Conservation (phyloP, 345 rosid genomes). For the Xanthoceras sorbifolium region DNA sequence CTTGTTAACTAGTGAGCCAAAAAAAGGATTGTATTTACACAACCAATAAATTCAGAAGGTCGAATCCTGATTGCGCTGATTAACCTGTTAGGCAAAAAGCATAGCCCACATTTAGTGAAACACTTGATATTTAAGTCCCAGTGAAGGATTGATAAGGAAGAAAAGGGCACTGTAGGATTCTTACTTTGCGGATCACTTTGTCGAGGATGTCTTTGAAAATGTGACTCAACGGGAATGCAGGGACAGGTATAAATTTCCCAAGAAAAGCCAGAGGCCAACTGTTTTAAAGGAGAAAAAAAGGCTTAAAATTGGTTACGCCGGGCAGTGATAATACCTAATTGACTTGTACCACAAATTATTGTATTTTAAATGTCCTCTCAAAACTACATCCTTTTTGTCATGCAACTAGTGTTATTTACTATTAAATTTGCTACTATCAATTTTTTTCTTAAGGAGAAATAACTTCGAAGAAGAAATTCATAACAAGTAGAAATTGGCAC, state of each 20-base stretch:
- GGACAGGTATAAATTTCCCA: slow-evolving; percentile 78
- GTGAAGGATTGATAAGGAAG: not conserved
- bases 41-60: no score
- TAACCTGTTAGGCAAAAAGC: no score
- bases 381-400: not conserved
- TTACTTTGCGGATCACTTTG: slow-evolving; percentile 22
- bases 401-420: not conserved
- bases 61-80: not conserved
- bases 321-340: not conserved
- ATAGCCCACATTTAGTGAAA: not conserved
- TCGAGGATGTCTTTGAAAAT: slow-evolving; percentile 9
- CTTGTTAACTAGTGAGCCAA: not conserved
- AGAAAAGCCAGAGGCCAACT: slow-evolving; percentile 91
- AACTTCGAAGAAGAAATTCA: not conserved
- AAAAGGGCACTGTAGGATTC: not conserved
- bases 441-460: not conserved
- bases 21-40: not conserved
- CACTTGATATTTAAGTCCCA: not conserved
- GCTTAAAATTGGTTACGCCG: not conserved
- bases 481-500: not conserved
- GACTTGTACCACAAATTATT: not conserved
- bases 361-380: not conserved
- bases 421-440: no score
- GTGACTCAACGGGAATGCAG: slow-evolving; percentile 49
- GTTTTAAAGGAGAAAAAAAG: not conserved